These are phyloP conservation scores for Candida lessepsii DNA, from an alignment of 805 yeast genomes.

Conservation along the genomic window DNA sequence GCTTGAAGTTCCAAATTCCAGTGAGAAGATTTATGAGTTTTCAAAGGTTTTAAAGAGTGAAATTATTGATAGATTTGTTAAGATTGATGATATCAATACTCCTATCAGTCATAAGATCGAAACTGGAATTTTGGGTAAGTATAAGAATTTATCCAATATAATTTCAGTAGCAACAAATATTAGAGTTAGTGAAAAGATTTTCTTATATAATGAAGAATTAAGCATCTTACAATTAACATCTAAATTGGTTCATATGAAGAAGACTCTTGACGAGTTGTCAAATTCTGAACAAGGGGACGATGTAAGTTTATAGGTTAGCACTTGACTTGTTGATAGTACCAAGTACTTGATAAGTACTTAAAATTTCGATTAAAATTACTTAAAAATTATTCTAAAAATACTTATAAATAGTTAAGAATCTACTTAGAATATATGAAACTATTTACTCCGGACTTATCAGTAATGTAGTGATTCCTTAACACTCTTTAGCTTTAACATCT, in stretches of 20 bases:
- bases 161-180: slow-evolving; percentile 36
- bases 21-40: slow-evolving; percentile 29
- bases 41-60: slow-evolving; percentile 29
- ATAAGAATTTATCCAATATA: slow-evolving; percentile 25
- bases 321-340: no score
- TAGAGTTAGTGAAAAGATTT: slow-evolving; percentile 37
- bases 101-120: slow-evolving; percentile 27
- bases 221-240: slow-evolving; percentile 28
- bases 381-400: no score
- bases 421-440: no score
- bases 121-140: slow-evolving; percentile 29
- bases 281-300: slow-evolving; percentile 14
- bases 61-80: slow-evolving; percentile 33
- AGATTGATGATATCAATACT: slow-evolving; percentile 22
- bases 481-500: no score
- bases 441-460: no score
- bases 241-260: slow-evolving; percentile 35
- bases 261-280: slow-evolving; percentile 35
- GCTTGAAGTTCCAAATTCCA: slow-evolving; percentile 33
- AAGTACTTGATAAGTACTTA: no score
- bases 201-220: slow-evolving; percentile 28
- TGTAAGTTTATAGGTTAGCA: no score
- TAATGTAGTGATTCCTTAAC: no score
- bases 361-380: no score
- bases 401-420: no score